Percentiles rank a stretch among this genome's conserved stretches.
Conservation (phyloP, 768 basidiomycete species). For the Chalciporus piperatus region DNA sequence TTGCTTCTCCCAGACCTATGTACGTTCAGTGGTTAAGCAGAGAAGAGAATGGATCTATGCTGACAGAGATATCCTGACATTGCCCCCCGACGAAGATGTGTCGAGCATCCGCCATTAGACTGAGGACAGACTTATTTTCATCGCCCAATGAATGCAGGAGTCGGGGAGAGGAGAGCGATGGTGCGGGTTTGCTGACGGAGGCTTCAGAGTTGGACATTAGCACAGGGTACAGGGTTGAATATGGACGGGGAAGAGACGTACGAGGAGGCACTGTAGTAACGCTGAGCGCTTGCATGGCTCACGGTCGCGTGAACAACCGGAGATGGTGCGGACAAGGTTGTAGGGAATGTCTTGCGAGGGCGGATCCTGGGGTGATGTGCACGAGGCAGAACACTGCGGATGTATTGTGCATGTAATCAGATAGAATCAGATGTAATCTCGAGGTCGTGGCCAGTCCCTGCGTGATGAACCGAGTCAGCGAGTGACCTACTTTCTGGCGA, state of each 20-base stretch:
- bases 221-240: neutral
- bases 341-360: no score
- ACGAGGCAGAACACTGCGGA: neutral
- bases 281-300: constrained; percentile 4
- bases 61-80: constrained; percentile 69
- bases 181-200: constrained; percentile 57
- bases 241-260: constrained; percentile 14
- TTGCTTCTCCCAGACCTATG: constrained; percentile 81
- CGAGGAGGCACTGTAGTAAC: constrained; percentile 24
- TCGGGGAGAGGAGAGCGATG: constrained; percentile 43
- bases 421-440: no score
- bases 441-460: no score
- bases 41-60: constrained; percentile 16
- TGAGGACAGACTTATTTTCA: constrained; percentile 65
- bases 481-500: no score
- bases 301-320: constrained; percentile 3
- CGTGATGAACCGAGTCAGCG: no score
- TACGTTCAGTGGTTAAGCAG: neutral
- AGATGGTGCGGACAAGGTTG: neutral
- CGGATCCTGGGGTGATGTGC: neutral
- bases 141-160: constrained; percentile 73
- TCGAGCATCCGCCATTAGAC: constrained; percentile 65
- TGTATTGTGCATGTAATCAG: neutral
- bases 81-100: constrained; percentile 87
- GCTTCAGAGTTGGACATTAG: constrained; percentile 35